Evolutionary conservation across 2,329 filamentous ascomycete species (phyloP).

Genomic region (Colletotrichum theobromicola): DNA sequence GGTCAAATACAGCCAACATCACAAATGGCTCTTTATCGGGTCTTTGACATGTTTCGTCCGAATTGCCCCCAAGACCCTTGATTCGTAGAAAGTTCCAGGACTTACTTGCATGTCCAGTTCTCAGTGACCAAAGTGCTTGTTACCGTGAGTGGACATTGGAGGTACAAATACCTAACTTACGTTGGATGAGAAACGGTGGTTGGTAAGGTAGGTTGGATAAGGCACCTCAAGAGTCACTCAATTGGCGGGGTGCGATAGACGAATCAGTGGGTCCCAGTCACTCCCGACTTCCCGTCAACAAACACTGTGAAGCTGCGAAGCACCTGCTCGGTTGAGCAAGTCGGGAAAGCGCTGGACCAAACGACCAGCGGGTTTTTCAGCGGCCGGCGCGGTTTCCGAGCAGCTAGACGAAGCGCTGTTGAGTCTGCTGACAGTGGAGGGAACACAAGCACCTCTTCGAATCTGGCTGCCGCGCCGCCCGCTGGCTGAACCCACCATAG

Average conservation of each 20-base stretch:
- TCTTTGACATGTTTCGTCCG: background rate
- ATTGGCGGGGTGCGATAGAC: background rate
- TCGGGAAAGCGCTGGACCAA: background rate
- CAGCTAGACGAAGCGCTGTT: background rate
- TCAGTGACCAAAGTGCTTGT: background rate
- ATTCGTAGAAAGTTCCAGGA: background rate
- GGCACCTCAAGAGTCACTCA: background rate
- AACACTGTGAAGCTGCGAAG: background rate
- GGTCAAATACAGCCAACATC: background rate
- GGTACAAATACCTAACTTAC: background rate
- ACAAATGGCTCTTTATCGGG: background rate
- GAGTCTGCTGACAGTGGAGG: background rate
- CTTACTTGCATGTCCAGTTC: background rate
- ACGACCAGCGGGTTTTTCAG: slow-evolving; percentile 1
- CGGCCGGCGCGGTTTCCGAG: background rate
- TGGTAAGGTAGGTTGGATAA: background rate
- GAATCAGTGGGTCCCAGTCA: background rate
- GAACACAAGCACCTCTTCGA: background rate
- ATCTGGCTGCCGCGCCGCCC: background rate
- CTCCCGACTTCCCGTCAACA: background rate
- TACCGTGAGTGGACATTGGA: background rate
- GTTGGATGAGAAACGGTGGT: background rate
- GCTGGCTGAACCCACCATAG: background rate
- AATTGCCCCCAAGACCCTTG: background rate
- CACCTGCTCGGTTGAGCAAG: background rate